Evolutionary conservation across 176 grass and related monocot species (phyloP), one percentile per base, ranked within the genome.

Genomic region (Bonia amplexicaulis): DNA sequence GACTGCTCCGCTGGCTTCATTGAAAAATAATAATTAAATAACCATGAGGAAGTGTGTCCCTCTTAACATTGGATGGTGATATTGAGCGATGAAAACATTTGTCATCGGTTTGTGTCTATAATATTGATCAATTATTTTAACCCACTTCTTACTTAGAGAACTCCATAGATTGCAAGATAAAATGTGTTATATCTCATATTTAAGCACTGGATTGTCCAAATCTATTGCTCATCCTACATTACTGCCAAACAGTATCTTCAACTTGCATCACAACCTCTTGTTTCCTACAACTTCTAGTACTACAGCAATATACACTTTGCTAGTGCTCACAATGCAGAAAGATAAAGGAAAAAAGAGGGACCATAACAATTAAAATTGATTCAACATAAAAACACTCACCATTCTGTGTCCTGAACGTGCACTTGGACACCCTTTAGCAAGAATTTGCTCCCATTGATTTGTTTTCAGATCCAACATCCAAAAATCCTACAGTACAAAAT

Each of bases 391-490:
- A 33, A 10, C 12, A 83, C 65, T 76, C 87, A 98, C 96, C 93
- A 98, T 98, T 65, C 93, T 87, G 76, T 98, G 96, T 66, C 96
- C 95, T 60, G 96, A 98, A 64, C 96, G 93, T 85, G 96, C 96
- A 93, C 89, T 98, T 80, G 96, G 96, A 73, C 91, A 98, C n/a
- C 93, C 87, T 85, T 98, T 98, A 54, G 90, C 76, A 87, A 92
- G 86, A 66, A 95, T 80, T 90, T 98, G 96, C 80, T 93, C 96
- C 96, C 96, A 95, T 66, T 95, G 96, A 87, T 98, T 98, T 84
- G 93, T 98, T 89, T 98, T 98, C 48, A 95, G 66, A 93, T 95
- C 91, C 54, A 95, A 72, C 25, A 85, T 89, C 96, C 96, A 98
- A 85, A 98, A 95, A 70, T 98, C 96, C 96, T 98, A 57, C 48